A percentile compares a stretch with the other conserved stretches of the same genome.
phyloP scores from a whole-genome alignment of 2,329 filamentous ascomycete genomes.

The Colletotrichum noveboracense region DNA sequence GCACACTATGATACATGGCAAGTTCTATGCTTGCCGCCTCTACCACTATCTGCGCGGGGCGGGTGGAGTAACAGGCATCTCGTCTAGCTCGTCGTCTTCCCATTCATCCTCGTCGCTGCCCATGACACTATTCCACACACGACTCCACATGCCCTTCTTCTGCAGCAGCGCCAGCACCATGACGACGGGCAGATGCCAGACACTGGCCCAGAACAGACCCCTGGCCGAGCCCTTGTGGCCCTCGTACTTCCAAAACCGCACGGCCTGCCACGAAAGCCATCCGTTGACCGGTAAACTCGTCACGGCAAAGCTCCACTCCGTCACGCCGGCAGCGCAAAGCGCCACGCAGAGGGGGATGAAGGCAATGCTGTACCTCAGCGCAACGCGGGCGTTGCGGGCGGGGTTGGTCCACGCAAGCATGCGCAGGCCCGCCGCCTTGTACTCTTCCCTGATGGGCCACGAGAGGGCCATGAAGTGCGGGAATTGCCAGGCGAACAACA shows the following conservation, averaged over 20 bases:
- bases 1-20: conserved; percentile 13
- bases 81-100: conserved; percentile 65
- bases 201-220: conserved; percentile 93
- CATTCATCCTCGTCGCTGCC: conserved; percentile 63
- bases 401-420: conserved; percentile 91
- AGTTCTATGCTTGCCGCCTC: background rate
- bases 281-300: conserved; percentile 83
- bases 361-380: conserved; percentile 81
- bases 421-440: conserved; percentile 71
- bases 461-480: conserved; percentile 96
- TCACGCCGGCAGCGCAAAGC: conserved; percentile 80
- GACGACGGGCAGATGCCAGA: conserved; percentile 92
- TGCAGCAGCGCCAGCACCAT: conserved; percentile 89
- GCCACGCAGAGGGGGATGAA: conserved; percentile 88
- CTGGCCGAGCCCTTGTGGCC: conserved; percentile 82
- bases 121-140: conserved; percentile 74
- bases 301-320: conserved; percentile 82
- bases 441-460: conserved; percentile 89
- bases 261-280: conserved; percentile 84
- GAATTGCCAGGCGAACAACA: conserved; percentile 97
- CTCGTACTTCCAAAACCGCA: conserved; percentile 79
- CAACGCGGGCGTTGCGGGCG: conserved; percentile 83
- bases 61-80: conserved; percentile 31
- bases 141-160: conserved; percentile 91
- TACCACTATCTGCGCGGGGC: background rate